Evolutionary conservation across 1,284 basidiomycete genomes (phyloP).

Genomic region (Malassezia dermatis): DNA sequence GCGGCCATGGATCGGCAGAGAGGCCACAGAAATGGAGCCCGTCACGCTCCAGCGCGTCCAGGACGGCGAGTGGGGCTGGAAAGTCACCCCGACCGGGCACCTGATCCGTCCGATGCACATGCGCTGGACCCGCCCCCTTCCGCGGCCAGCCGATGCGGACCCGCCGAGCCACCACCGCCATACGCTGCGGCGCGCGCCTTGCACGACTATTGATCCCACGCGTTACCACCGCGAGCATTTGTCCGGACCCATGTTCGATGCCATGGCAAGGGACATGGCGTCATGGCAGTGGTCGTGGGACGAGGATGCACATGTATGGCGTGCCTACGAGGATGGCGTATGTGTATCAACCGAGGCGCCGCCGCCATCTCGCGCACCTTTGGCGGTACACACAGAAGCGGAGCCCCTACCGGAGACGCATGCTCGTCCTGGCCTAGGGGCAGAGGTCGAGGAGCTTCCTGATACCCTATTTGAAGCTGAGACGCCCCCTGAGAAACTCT

Average conservation of each 20-base stretch:
- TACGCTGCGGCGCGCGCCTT: conserved; percentile 20
- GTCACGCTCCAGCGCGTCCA: conserved; percentile 24
- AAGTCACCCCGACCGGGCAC: conserved; percentile 35
- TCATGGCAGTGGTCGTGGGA: conserved; percentile 5
- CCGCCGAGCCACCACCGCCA: conserved; percentile 3
- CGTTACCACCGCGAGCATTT: conserved; percentile 38
- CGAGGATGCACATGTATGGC: conserved; percentile 8
- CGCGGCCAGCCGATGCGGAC: conserved; percentile 16
- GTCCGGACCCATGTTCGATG: conserved; percentile 25
- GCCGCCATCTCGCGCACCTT: conserved; percentile 7
- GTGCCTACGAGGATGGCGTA: background rate
- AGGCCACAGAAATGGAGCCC: conserved; percentile 22
- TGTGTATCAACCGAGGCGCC: background rate
- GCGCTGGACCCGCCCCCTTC: conserved; percentile 31
- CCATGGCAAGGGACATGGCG: conserved; percentile 8
- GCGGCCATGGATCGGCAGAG: conserved; percentile 25
- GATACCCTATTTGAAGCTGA: conserved; percentile 45
- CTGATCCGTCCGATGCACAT: conserved; percentile 39
- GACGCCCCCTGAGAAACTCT: conserved; percentile 26
- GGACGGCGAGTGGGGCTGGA: conserved; percentile 41
- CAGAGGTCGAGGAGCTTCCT: conserved; percentile 37
- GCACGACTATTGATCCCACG: conserved; percentile 40
- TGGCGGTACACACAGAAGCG: background rate
- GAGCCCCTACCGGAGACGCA: background rate
- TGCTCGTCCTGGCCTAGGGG: background rate